Conservation (phyloP, 331 rosid genomes). For the Pyracantha coccinea region DNA sequence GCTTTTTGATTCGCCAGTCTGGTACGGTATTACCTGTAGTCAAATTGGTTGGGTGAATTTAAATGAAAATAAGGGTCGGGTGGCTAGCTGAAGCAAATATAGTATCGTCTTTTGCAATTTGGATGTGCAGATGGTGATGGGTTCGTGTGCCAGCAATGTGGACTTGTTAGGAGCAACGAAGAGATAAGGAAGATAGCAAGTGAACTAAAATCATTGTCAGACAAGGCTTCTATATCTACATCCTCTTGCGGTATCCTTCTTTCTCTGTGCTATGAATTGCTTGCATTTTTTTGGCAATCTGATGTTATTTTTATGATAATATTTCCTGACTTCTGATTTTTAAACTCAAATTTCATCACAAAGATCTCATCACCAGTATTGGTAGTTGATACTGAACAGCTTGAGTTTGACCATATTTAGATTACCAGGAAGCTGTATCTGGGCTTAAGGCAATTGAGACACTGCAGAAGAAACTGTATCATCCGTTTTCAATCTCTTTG, state of each 20-base stretch:
- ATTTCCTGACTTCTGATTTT: neutral
- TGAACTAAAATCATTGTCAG: slow-evolving; percentile 53
- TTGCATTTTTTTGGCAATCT: neutral
- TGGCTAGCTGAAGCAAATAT: neutral
- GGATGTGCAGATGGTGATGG: slow-evolving; percentile 50
- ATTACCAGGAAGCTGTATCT: slow-evolving; percentile 44
- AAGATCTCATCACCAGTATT: neutral
- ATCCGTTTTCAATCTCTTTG: slow-evolving; percentile 57
- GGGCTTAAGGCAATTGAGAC: slow-evolving; percentile 45
- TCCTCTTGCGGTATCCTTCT: slow-evolving; percentile 59
- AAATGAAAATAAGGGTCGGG: neutral
- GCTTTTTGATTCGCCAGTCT: slow-evolving; percentile 66
- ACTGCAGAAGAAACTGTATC: slow-evolving; percentile 56
- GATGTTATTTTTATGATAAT: neutral
- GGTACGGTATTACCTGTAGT: slow-evolving; percentile 39
- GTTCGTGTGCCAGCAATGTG: slow-evolving; percentile 74
- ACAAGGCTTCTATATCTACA: slow-evolving; percentile 30
- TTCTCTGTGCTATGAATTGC: slow-evolving; percentile 10
- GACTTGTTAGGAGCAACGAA: slow-evolving; percentile 59
- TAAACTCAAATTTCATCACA: neutral
- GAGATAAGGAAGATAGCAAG: slow-evolving; percentile 48
- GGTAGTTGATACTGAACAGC: slow-evolving; percentile 7
- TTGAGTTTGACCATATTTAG: slow-evolving; percentile 53
- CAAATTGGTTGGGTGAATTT: neutral
- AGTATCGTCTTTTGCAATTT: slow-evolving; percentile 1